Base-by-base conservation (phyloP, 345 rosid genomes). In the Populus pruinosa region DNA sequence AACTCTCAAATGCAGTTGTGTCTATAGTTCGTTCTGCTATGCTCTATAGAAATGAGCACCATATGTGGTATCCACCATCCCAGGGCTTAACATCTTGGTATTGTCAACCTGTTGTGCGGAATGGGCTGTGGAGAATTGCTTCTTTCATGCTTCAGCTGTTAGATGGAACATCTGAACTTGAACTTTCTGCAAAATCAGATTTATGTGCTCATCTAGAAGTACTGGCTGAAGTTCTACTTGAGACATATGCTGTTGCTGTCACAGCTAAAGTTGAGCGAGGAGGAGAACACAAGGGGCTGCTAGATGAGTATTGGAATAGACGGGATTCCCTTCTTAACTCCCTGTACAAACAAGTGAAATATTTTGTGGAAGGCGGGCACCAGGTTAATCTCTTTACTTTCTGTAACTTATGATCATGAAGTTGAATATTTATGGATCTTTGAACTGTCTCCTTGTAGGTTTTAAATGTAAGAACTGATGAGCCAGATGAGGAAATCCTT, bases 21-120 rank as follows among this genome's bases (percentile, higher is more conserved):
- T 81, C 87, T 35, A 81, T 94, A 79, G 66, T 94, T 82, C 94
- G 72, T 56, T 82, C 91, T 38, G 91, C 90, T 73, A 79, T 89
- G 82, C 86, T 82, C 76, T 96, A 88, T 86, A 94, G 82, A 85
- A 90, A 79, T 86, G 92, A 91, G 83, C 90, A 90, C 82, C 88
- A 90, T 70, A 84, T 94, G 82, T 96, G 98, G 98, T 94, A 92
- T 80, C 99, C 98, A 67, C 91, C 95, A 75, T 93, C 88, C 64
- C 93, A 94, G 84, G 94, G 97, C 70, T 88, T 94, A 83, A 83
- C 88, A 65, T 92, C 93, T 79, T 96, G 97, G 97, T 88, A 85
- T 79, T 93, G 87, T 79, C 90, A 82, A 82, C 78, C 83, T 78
- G 73, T 85, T 65, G 93, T 93, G 67, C 88, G 97, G 71, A 89